Conservation (phyloP, 2,329 filamentous ascomycete species). For the Akanthomyces muscarius region DNA sequence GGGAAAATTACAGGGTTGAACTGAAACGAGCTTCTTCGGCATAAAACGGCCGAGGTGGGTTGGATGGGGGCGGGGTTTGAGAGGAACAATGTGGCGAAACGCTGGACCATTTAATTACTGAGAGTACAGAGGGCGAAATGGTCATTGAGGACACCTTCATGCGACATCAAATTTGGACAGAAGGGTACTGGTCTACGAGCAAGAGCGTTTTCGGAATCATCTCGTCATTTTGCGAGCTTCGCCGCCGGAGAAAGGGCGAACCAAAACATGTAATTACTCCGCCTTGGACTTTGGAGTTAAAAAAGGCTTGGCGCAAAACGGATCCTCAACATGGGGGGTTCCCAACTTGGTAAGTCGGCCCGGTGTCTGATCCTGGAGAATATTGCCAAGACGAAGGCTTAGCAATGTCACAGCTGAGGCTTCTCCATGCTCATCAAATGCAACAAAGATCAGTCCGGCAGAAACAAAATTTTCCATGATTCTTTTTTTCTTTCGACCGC, state of each 20-base stretch:
- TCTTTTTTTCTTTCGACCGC: not conserved
- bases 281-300: not conserved
- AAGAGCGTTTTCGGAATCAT: not conserved
- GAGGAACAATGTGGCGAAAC: too few relatives aligned
- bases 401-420: not conserved
- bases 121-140: too few relatives aligned
- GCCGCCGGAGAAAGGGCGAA: not conserved
- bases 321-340: not conserved
- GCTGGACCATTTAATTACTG: too few relatives aligned
- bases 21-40: too few relatives aligned
- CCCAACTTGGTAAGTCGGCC: not conserved
- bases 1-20: not conserved
- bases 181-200: too few relatives aligned
- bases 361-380: conserved; percentile 1
- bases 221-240: not conserved
- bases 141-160: too few relatives aligned
- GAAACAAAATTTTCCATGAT: not conserved
- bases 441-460: not conserved
- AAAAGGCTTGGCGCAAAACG: not conserved
- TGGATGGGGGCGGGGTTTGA: too few relatives aligned
- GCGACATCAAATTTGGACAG: too few relatives aligned
- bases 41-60: not conserved
- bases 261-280: not conserved
- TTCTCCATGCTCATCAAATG: not conserved
- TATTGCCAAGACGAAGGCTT: not conserved